Base-by-base conservation (phyloP, 768 basidiomycete genomes). In the Mycena amicta region DNA sequence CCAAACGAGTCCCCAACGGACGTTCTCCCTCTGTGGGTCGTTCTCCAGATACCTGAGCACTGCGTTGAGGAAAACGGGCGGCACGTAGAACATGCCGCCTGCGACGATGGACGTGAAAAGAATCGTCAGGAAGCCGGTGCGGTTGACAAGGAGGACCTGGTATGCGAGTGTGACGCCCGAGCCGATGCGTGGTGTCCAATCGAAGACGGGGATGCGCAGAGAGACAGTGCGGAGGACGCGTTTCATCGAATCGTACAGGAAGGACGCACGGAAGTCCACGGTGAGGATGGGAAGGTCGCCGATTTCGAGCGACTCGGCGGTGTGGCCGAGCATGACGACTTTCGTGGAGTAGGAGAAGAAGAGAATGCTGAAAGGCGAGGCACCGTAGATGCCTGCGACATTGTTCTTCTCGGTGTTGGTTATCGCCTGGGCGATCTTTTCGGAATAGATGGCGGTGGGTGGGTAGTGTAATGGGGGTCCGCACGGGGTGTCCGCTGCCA, bases 331-430 rank as follows among this genome's bases (percentile, higher is more conserved):
- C 83, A 87, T 85, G 53, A 95, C 84, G 18, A 96, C 91, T 59
- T 88, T 87, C 1, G 93, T 94, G 27, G 89, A 90, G 70, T 93
- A 95, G 11, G 85, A 85, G 71, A 96, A 96, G 18, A 93, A 73
- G 5, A 96, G 70, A 56, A 76, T 74, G 55, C 80, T 82, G 77
- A 80, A 83, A 1, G 80, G 73, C 4, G 86, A 87, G 27, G 85
- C 80, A 56, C 79, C 77, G 45, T 77, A 75, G 16, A 83, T 67
- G 1, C 88, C 89, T 50, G 83, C 85, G 22, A 95, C 91, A 65
- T 95, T 96, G 60, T 87, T 80, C 41, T 81, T 72, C 15, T 82
- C 81, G 15, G 69, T 71, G 57, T 86, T 89, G 2, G 88, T 89
- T 33, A 81, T 79, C 3, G 76, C 70, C 55, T 78, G 74, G 26